Evolutionary conservation across 257 asterid genomes (phyloP), one percentile per base, ranked within the genome.

Genomic region (Salvia rosmarinus): DNA sequence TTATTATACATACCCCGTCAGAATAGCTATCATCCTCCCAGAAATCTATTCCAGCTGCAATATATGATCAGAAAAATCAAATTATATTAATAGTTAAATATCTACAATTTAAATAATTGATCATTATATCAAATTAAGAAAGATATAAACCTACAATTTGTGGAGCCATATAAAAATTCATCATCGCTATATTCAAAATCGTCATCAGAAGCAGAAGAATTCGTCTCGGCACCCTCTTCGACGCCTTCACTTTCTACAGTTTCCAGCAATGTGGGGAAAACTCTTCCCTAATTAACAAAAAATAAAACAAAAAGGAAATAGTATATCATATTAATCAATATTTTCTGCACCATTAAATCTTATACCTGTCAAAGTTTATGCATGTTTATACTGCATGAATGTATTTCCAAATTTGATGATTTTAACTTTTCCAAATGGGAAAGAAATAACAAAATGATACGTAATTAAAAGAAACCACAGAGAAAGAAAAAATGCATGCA

Each of bases 41-140:
- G 67, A 67, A 80, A 66, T 80, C 77, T 40, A 68, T 39, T 42
- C 70, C 86, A 82, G 75, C 86, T 78, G 81, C 77, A 71, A 16
- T 16, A 4, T 32, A 14, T 3, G 57, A 35, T 40, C 19, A 57
- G 40, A 13, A 40, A 37, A 28, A 34, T 13, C 12, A 40, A 8
- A 37, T 65, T 28, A 70, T 19, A 54, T 25, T 12, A 17, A 57
- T 23, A 30, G 7, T 60, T 34, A 34, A 9, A 34, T 25, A 66
- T 47, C n/a, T n/a, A n/a, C n/a, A n/a, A n/a, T n/a, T n/a, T n/a
- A n/a, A n/a, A n/a, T n/a, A n/a, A n/a, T n/a, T n/a, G n/a, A n/a
- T n/a, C n/a, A n/a, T 5, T 6, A 14, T 44, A 44, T 1, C 9
- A 73, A 52, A 43, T 13, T 1, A 12, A 17, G 17, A 12, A 1